Base-by-base conservation (phyloP, 1,139 yeast genomes). In the Magnusiomyces ingens region DNA sequence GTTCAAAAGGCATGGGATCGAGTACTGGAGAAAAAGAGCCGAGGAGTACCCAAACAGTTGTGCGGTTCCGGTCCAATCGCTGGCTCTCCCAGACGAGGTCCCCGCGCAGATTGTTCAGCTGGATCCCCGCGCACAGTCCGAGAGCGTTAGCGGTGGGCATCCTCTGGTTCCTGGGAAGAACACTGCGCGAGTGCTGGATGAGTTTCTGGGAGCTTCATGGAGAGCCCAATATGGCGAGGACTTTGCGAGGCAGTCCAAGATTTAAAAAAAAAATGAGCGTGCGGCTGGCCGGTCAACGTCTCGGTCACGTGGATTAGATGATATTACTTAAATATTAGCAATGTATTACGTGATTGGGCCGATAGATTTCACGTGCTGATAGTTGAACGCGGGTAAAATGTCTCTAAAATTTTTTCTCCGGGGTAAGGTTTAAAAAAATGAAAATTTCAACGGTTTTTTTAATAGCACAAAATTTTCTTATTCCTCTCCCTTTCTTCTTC, bases 281-380 rank as follows among this genome's bases (percentile, higher is more conserved):
- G n/a, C n/a, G n/a, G n/a, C n/a, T n/a, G n/a, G n/a, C n/a, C n/a
- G n/a, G n/a, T 67, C 69, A 67, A 67, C 66, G 69, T 66, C 67
- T 66, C 66, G 58, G 62, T 57, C 58, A 54, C 45, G 55, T 41
- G 36, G 8, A 10, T 38, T 15, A 8, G 6, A 38, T 38, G 6
- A 26, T 26, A 26, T 26, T 26, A 26, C 32, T 5, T 26, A 26
- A 26, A 26, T 26, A 26, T 26, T 26, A 5, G 8, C 32, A 26
- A 26, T 26, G 4, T 26, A 26, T 26, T 26, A 26, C 32, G 32
- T 26, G 32, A 26, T 38, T 38, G 4, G 10, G 10, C 8, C 42
- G 4, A 38, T 5, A 38, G 4, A 38, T 15, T 15, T 15, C 18
- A 38, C 19, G 42, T 38, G 18, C 19, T 38, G 42, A 38, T 38